Conservation (phyloP, 371 early-diverging fungal species). For the Chytridium lagenaria region DNA sequence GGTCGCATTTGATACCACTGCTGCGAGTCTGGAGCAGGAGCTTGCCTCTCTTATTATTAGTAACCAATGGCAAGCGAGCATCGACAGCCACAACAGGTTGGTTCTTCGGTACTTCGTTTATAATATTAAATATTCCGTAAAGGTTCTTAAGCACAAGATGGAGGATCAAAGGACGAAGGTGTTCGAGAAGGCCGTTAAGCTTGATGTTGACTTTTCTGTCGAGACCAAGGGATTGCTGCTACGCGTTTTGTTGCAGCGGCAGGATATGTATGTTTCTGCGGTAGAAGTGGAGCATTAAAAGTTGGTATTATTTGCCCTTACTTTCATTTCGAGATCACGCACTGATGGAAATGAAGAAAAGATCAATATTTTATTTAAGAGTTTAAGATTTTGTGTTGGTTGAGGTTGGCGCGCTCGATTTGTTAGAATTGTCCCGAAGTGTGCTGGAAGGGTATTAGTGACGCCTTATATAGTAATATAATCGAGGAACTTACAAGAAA, state of each 20-base stretch:
- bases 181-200: slow-evolving; percentile 64
- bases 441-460: slow-evolving; percentile 9
- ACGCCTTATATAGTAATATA: no score
- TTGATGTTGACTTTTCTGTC: slow-evolving; percentile 68
- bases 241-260: slow-evolving; percentile 62
- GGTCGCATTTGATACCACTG: slow-evolving; percentile 65
- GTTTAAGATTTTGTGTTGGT: no score
- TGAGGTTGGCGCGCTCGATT: no score
- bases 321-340: no score
- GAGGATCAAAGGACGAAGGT: slow-evolving; percentile 70
- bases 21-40: slow-evolving; percentile 72
- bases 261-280: slow-evolving; percentile 51
- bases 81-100: slow-evolving; percentile 88
- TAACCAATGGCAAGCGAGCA: slow-evolving; percentile 72
- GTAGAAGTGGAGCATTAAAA: no score
- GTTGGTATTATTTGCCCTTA: no score
- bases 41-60: slow-evolving; percentile 69
- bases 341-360: no score
- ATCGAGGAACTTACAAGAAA: slow-evolving; percentile 28
- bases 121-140: no score
- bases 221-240: slow-evolving; percentile 65
- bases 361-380: no score
- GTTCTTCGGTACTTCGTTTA: no score
- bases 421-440: slow-evolving; percentile 16
- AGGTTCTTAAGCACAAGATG: slow-evolving; percentile 66